phyloP scores from a whole-genome alignment of 2,329 filamentous ascomycete species.

The Cordyceps cateniannulata region DNA sequence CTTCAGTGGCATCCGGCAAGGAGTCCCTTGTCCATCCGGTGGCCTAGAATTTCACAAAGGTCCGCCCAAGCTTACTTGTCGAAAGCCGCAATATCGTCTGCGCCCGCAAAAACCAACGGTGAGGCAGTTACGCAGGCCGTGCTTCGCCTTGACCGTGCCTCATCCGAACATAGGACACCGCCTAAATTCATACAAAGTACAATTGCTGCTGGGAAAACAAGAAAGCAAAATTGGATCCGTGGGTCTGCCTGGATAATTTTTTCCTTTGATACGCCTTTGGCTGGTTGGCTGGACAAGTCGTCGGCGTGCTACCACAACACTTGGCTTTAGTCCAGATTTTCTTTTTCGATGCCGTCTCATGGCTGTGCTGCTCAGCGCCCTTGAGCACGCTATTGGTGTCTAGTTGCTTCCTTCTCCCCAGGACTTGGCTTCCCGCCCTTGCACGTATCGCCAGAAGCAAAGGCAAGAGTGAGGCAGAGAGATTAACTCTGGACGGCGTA shows the following conservation, averaged over 20 bases:
- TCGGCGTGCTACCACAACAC: neutral
- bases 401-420: conserved; percentile 1
- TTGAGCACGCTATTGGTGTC: neutral
- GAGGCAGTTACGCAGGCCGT: neutral
- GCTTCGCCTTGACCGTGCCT: neutral
- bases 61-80: neutral
- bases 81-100: neutral
- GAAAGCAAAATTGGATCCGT: neutral
- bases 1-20: conserved; percentile 6
- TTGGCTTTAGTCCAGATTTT: neutral
- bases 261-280: neutral
- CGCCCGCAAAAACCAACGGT: conserved; percentile 4
- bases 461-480: neutral
- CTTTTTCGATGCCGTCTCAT: neutral
- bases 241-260: neutral
- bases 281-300: neutral
- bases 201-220: neutral
- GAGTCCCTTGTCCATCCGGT: neutral
- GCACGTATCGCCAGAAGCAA: conserved; percentile 2
- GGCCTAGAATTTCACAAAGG: conserved; percentile 4
- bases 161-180: neutral
- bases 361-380: neutral
- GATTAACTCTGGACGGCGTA: neutral
- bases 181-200: neutral
- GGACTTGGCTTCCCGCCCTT: neutral